Base-by-base conservation (phyloP, 257 asterid genomes). In the Capsicum pubescens region DNA sequence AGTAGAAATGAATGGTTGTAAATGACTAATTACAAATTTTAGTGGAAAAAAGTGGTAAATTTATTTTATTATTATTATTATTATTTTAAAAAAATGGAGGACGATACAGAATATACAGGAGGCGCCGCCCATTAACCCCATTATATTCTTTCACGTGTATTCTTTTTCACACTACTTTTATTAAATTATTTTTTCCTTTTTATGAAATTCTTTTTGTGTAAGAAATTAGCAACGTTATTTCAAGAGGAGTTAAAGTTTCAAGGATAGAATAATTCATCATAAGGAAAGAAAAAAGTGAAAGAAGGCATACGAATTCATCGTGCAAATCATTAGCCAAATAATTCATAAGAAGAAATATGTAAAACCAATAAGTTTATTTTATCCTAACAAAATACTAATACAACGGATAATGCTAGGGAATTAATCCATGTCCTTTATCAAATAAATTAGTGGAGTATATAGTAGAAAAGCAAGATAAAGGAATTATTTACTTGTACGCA, bases 1-100 rank as follows among this genome's bases (percentile, higher is more conserved):
- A 48, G 21, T 66, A 54, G 39, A 63, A 21, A 63, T 7, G 83
- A n/a, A 46, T 59, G 72, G 83, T 19, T 35, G 83, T 19, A 35
- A 39, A 13, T 46, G 32, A 16, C 9, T 76, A 52, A 52, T 76
- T 76, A 44, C 59, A 56, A 19, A 58, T 15, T 61, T 48, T 61
- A 81, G 84, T 81, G 84, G 77, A 44, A 59, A 48, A 52, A 52
- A 52, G 63, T 26, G 48, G 81, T 26, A 74, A 74, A 1, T 14
- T 5, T 56, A 4, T 6, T 60, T 60, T 0, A 8, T n/a, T 8
- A 26, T 3, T 9, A 26, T 3, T 9, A 61, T 54, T 11, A 0
- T 1, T 0, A 5, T 11, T 64, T 3, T 4, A 21, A 46, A 11
- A 48, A 12, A n/a, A 6, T 52, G 17, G 2, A 21, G 26, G 81